Conservation (phyloP, 1,284 basidiomycete species). For the Psilocybe mexicana region DNA sequence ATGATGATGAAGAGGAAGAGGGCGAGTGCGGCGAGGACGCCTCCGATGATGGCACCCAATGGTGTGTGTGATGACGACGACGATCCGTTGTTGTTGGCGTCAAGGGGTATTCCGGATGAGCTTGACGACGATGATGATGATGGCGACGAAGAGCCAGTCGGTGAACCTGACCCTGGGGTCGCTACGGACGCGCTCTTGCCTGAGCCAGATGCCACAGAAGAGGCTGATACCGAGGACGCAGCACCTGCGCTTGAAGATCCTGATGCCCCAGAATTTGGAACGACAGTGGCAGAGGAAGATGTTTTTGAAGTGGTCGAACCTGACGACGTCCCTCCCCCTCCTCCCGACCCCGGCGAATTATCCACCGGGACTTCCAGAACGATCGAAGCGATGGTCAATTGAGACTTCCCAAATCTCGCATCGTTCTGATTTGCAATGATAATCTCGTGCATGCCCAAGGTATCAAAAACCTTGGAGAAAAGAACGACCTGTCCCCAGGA, state of each 20-base stretch:
- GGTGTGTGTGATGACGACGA: conserved; percentile 4
- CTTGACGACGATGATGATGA: conserved; percentile 1
- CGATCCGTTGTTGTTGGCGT: not conserved
- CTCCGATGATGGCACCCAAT: conserved; percentile 28
- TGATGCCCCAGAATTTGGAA: not conserved
- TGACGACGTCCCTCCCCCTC: not conserved
- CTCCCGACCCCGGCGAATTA: not conserved
- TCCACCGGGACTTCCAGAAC: conserved; percentile 23
- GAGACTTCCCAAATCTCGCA: conserved; percentile 24
- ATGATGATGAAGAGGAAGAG: conserved; percentile 9
- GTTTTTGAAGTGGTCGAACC: no score
- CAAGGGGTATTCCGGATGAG: conserved; percentile 1
- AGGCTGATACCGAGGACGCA: not conserved
- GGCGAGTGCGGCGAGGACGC: conserved; percentile 22
- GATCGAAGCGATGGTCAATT: conserved; percentile 31
- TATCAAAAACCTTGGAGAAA: conserved; percentile 21
- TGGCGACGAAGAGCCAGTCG: not conserved
- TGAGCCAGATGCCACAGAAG: not conserved
- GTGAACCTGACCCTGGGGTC: not conserved
- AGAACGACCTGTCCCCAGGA: conserved; percentile 19
- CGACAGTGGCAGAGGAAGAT: not conserved
- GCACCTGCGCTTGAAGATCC: not conserved
- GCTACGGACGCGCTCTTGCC: not conserved
- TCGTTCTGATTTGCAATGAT: conserved; percentile 27
- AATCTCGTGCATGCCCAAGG: conserved; percentile 21